Percentiles rank a stretch among this genome's conserved stretches.
phyloP scores from a whole-genome alignment of 768 basidiomycete species.

The Mrakia gelida region DNA sequence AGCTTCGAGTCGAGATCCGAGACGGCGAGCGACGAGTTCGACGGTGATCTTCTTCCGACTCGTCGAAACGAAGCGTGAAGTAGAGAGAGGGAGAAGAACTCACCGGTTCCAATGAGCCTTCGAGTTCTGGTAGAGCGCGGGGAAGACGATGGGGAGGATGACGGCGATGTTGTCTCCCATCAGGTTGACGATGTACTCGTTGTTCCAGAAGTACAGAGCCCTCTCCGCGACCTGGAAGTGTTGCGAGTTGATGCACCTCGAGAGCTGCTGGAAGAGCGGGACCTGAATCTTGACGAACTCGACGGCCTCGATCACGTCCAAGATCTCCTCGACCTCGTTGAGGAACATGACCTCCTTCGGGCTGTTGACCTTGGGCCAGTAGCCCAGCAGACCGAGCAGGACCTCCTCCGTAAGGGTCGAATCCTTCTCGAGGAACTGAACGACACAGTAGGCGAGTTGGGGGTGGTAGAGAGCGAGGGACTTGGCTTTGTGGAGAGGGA shows the following conservation, averaged over 20 bases:
- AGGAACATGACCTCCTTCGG: conserved; percentile 99
- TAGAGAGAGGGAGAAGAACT: conserved; percentile 39
- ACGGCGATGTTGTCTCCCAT: conserved; percentile 92
- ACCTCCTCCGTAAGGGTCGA: conserved; percentile 88
- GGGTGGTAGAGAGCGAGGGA: conserved; percentile 96
- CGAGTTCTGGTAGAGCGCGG: conserved; percentile 90
- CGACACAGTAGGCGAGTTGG: conserved; percentile 96
- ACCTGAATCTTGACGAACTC: conserved; percentile 96
- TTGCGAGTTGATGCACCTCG: conserved; percentile 96
- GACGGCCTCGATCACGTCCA: conserved; percentile 93
- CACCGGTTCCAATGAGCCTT: conserved; percentile 98
- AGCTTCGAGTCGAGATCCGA: no score
- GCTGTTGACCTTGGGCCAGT: conserved; percentile 98
- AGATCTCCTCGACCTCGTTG: conserved; percentile 96
- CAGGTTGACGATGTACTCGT: conserved; percentile 98
- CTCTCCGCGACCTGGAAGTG: conserved; percentile 99
- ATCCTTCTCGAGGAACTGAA: conserved; percentile 98
- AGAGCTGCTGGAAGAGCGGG: conserved; percentile 88
- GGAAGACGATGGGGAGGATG: conserved; percentile 94
- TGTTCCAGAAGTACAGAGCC: conserved; percentile 97
- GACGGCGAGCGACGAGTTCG: no score
- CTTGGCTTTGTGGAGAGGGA: conserved; percentile 97
- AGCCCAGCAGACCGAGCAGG: conserved; percentile 86
- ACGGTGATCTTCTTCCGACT: no score
- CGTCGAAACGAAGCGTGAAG: neutral